Evolutionary conservation across 805 yeast species (phyloP), one percentile per base, ranked within the genome.

Genomic region (Suhomyces prunicola): DNA sequence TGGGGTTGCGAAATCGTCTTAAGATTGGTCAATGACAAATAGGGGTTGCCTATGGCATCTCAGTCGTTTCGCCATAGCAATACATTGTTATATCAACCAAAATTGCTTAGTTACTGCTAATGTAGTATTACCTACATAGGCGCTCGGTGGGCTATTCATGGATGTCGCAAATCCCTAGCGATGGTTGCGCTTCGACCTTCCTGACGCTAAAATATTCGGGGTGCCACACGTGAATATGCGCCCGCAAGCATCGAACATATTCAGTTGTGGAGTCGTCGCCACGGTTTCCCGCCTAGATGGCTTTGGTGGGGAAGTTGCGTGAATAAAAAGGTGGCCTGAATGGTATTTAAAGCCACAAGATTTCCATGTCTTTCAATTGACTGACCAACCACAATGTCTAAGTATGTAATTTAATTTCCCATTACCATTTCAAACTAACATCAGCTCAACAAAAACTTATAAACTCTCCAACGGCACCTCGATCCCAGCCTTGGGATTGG

Each of bases 401-500:
- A 42, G 45, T 42, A 42, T 9, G 45, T 42, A 42, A n/a, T 24
- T 24, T 2, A 24, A 24, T 15, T 40, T 12, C 8, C 13, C 44
- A 24, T 39, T 39, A 13, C 13, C 12, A 19, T 5, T 4, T 13
- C 13, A 17, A 7, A 17, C 47, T 44, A 44, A 44, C 17, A 8
- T 7, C 6, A 31, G 48, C 29, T 46, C 48, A 12, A 29, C 48
- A 41, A 46, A 46, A 46, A 19, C 27, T 23, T 27, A 49, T 35
- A 45, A 50, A 10, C 47, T 52, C n/a, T 40, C 48, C 46, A 52
- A 54, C 35, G 59, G 57, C 4, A 33, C 31, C 40, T 7, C 49
- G 10, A 60, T 61, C 44, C 65, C 65, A 10, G 58, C 50, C 8
- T 44, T 61, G 26, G 65, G 62, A 5, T 54, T 58, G 19, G 65